Percentiles rank a stretch among this genome's conserved stretches.
These are phyloP conservation scores for Aspergillus carlsbadensis DNA, from an alignment of 495 filamentous ascomycete species.

Conservation along the genomic window DNA sequence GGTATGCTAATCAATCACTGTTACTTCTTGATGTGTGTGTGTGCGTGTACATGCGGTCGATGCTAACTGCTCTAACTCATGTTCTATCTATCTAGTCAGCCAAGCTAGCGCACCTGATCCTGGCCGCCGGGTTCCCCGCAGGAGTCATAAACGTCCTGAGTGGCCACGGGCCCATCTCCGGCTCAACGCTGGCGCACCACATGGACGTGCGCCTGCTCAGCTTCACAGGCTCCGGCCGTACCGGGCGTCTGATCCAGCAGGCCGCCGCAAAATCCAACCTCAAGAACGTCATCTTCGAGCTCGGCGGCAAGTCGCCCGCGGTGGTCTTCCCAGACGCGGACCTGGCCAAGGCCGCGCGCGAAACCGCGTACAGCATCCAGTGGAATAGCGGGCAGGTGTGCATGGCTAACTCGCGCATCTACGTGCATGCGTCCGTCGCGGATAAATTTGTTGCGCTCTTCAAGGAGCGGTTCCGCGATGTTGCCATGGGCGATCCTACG, in stretches of 20 bases:
- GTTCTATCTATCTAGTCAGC: conserved; percentile 46
- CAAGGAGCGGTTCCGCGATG: conserved; percentile 62
- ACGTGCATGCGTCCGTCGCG: conserved; percentile 79
- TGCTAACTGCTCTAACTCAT: not conserved
- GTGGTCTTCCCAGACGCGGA: conserved; percentile 89
- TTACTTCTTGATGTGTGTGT: too few species aligned
- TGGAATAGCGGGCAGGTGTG: conserved; percentile 87
- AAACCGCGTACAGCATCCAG: conserved; percentile 70
- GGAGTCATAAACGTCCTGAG: conserved; percentile 56
- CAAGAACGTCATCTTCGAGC: conserved; percentile 92
- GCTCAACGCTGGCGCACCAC: conserved; percentile 50
- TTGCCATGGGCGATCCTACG: too few species aligned
- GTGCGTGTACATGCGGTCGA: too few species aligned
- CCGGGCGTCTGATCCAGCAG: conserved; percentile 84
- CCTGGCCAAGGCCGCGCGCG: conserved; percentile 77
- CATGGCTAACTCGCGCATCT: conserved; percentile 81
- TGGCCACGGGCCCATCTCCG: conserved; percentile 52
- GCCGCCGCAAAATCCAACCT: conserved; percentile 76
- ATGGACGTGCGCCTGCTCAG: conserved; percentile 78
- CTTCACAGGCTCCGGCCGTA: conserved; percentile 83
- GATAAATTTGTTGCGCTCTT: conserved; percentile 73
- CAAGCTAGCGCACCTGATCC: conserved; percentile 72
- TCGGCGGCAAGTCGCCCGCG: conserved; percentile 86
- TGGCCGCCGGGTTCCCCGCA: conserved; percentile 54
- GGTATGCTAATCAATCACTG: conserved; percentile 20